These are phyloP conservation scores for Cucurbita ficifolia DNA, from an alignment of 306 rosid genomes.

Conservation along the genomic window DNA sequence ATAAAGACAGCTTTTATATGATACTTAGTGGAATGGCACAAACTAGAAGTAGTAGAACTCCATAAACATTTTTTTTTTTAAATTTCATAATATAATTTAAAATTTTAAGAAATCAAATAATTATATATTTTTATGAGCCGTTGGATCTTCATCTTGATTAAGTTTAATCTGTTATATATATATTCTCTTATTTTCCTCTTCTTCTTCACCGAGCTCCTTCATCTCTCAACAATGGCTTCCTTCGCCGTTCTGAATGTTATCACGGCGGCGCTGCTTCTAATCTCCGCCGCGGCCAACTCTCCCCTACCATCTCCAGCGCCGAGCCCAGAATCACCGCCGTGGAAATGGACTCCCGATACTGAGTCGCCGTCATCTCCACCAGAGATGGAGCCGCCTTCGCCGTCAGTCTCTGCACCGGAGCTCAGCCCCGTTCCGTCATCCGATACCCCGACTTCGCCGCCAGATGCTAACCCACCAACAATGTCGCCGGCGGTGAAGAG, in stretches of 20 bases:
- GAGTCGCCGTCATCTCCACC: not conserved
- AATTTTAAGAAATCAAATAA: not conserved
- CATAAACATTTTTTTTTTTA: not conserved
- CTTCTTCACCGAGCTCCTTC: not conserved
- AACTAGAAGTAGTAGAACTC: slow-evolving; percentile 2
- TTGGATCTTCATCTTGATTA: not conserved
- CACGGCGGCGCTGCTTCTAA: not conserved
- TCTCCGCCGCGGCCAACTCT: not conserved
- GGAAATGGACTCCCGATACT: not conserved
- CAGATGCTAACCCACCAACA: not conserved
- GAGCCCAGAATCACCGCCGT: not conserved
- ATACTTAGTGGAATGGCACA: slow-evolving; percentile 1
- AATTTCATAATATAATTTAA: not conserved
- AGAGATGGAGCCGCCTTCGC: not conserved
- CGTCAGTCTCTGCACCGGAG: not conserved
- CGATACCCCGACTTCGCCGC: not conserved
- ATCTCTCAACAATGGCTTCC: not conserved
- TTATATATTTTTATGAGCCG: not conserved
- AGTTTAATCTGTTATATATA: not conserved
- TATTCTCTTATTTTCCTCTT: not conserved
- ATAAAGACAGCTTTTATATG: not conserved
- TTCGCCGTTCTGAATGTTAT: slow-evolving; percentile 2
- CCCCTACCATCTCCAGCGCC: not conserved
- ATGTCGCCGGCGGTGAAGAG: not conserved
- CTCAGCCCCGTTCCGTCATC: not conserved